Conservation (phyloP, 2,329 filamentous ascomycete genomes). For the Penicillium frequentans region DNA sequence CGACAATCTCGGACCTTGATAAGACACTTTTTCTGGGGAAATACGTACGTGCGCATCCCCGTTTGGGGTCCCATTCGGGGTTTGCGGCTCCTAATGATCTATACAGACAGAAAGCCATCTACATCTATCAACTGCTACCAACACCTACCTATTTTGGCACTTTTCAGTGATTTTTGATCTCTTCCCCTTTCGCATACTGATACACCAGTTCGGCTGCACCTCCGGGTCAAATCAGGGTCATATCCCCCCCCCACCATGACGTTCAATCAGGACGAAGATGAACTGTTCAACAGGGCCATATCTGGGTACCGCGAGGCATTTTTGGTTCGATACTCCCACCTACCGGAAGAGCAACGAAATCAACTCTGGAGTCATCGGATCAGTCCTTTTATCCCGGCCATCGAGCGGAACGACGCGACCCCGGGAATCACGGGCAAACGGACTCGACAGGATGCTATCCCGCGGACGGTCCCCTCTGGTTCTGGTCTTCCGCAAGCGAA, state of each 20-base stretch:
- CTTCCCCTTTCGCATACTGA: slow-evolving; percentile 29
- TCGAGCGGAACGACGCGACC: slow-evolving; percentile 22
- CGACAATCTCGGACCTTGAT: not conserved
- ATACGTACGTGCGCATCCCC: not conserved
- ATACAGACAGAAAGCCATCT: not conserved
- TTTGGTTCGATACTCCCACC: slow-evolving; percentile 42
- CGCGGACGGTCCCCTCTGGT: slow-evolving; percentile 37
- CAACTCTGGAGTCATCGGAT: slow-evolving; percentile 42
- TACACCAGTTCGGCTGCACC: slow-evolving; percentile 13
- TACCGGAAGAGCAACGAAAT: slow-evolving; percentile 42
- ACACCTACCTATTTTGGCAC: not conserved
- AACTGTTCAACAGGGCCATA: slow-evolving; percentile 42
- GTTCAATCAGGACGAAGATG: slow-evolving; percentile 38
- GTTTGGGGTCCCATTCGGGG: not conserved
- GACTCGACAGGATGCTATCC: slow-evolving; percentile 40
- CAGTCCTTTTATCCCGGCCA: slow-evolving; percentile 38
- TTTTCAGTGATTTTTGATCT: slow-evolving; percentile 1
- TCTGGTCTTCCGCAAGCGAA: slow-evolving; percentile 42
- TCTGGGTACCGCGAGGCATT: slow-evolving; percentile 44
- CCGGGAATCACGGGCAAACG: slow-evolving; percentile 42
- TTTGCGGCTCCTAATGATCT: not conserved
- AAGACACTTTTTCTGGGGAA: not conserved
- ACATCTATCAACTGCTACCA: no score
- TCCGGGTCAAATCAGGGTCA: not conserved
- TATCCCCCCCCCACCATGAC: slow-evolving; percentile 32